These are phyloP conservation scores for Entomophthora muscae DNA, from an alignment of 371 early-diverging fungal species.

Conservation along the genomic window DNA sequence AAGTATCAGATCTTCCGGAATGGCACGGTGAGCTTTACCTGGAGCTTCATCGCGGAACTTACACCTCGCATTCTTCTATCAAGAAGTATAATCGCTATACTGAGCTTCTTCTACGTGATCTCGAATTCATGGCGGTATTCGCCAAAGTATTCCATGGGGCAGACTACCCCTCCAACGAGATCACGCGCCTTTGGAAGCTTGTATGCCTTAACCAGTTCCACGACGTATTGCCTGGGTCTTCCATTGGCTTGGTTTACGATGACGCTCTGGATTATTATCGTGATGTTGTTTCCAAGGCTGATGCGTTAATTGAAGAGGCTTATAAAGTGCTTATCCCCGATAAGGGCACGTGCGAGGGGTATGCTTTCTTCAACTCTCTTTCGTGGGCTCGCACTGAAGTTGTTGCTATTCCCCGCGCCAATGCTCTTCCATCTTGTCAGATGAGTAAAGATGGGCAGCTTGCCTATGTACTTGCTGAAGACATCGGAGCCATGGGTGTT, in stretches of 20 bases:
- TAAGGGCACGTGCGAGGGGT: conserved; percentile 3
- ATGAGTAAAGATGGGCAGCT: conserved; percentile 19
- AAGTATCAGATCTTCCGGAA: conserved; percentile 32
- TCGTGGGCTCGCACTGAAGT: conserved; percentile 59
- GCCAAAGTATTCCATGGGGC: conserved; percentile 10
- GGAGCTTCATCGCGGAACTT: conserved; percentile 93
- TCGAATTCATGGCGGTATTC: conserved; percentile 49
- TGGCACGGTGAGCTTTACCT: conserved; percentile 95
- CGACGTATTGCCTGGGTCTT: conserved; percentile 85
- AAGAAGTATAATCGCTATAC: conserved; percentile 72
- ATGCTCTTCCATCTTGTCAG: conserved; percentile 17
- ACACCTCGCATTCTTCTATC: conserved; percentile 75
- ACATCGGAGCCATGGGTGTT: not conserved
- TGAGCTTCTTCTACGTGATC: conserved; percentile 68
- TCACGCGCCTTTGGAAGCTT: conserved; percentile 75
- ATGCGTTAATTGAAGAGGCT: conserved; percentile 17
- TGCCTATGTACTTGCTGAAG: conserved; percentile 26
- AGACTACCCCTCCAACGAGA: conserved; percentile 48
- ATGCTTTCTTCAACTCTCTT: conserved; percentile 61
- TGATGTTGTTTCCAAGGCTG: conserved; percentile 20
- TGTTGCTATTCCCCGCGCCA: conserved; percentile 30
- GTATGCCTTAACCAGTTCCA: conserved; percentile 94
- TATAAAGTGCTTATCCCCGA: conserved; percentile 14
- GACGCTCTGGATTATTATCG: conserved; percentile 43
- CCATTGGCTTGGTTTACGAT: conserved; percentile 73